phyloP scores from a whole-genome alignment of 495 filamentous ascomycete species.

The Penicillium bovifimosum region DNA sequence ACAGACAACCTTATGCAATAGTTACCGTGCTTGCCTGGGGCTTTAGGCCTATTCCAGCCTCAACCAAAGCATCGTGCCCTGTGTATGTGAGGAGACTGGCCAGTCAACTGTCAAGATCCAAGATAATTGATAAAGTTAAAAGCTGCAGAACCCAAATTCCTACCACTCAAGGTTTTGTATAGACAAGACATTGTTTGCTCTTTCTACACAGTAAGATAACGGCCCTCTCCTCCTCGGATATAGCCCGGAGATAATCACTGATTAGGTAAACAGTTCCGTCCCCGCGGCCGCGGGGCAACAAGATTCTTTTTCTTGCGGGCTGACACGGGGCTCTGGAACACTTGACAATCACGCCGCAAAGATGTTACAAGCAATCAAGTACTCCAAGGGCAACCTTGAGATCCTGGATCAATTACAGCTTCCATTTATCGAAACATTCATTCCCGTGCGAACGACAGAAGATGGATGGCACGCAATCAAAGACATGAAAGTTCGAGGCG shows the following conservation, averaged over 20 bases:
- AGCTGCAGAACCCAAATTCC: no score
- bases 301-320: background rate
- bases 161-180: no score
- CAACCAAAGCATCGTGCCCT: no score
- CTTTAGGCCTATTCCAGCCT: no score
- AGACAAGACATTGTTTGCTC: no score
- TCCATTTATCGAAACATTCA: conserved; percentile 79
- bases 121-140: no score
- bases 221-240: no score
- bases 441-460: conserved; percentile 63
- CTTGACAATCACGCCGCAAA: conserved; percentile 21
- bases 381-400: conserved; percentile 65
- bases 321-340: background rate
- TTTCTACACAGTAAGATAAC: no score
- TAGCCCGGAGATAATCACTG: background rate
- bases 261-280: conserved; percentile 11
- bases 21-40: no score
- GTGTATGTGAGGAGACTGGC: no score
- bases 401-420: conserved; percentile 88
- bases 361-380: conserved; percentile 84
- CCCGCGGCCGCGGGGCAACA: background rate
- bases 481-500: conserved; percentile 88
- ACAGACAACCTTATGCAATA: no score
- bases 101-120: no score
- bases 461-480: conserved; percentile 92